These are phyloP conservation scores for Chytriomyces sp. DNA, from an alignment of 192 early-diverging fungal species.

Conservation along the genomic window DNA sequence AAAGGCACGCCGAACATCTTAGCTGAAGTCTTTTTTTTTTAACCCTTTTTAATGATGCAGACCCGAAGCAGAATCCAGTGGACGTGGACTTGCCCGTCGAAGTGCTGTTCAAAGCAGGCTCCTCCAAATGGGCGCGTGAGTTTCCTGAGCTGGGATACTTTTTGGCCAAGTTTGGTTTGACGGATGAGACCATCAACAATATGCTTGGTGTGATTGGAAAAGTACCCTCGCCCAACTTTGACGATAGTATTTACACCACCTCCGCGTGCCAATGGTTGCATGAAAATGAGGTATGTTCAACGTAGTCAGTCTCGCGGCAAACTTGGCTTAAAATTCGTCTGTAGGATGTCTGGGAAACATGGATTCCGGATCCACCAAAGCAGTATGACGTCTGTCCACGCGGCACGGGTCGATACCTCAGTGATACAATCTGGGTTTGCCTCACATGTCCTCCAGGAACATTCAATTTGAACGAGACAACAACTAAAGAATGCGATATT, in stretches of 20 bases:
- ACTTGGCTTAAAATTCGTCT: background rate
- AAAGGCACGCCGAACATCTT: too few relatives aligned
- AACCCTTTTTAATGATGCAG: too few relatives aligned
- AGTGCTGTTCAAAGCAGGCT: slow-evolving; percentile 10
- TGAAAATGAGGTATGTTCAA: background rate
- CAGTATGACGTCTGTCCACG: background rate
- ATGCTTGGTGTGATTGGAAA: background rate
- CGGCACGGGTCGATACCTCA: slow-evolving; percentile 30
- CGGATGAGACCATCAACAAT: slow-evolving; percentile 1
- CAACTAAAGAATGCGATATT: background rate
- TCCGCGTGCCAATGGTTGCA: slow-evolving; percentile 9
- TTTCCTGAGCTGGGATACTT: slow-evolving; percentile 21
- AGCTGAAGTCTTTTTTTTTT: too few relatives aligned
- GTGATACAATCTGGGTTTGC: background rate
- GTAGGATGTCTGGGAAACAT: slow-evolving; percentile 6
- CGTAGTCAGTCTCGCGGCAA: background rate
- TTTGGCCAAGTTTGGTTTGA: background rate
- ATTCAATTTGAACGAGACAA: slow-evolving; percentile 14
- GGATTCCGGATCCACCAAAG: slow-evolving; percentile 17
- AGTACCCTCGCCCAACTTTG: background rate
- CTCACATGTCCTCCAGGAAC: slow-evolving; percentile 25
- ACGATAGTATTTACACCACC: background rate
- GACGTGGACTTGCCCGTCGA: slow-evolving; percentile 15
- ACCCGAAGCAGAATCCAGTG: slow-evolving; percentile 5
- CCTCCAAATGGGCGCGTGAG: slow-evolving; percentile 1